These are phyloP conservation scores for Uronychia binucleata DNA, from an alignment of 73 alveolate species.

Conservation along the genomic window DNA sequence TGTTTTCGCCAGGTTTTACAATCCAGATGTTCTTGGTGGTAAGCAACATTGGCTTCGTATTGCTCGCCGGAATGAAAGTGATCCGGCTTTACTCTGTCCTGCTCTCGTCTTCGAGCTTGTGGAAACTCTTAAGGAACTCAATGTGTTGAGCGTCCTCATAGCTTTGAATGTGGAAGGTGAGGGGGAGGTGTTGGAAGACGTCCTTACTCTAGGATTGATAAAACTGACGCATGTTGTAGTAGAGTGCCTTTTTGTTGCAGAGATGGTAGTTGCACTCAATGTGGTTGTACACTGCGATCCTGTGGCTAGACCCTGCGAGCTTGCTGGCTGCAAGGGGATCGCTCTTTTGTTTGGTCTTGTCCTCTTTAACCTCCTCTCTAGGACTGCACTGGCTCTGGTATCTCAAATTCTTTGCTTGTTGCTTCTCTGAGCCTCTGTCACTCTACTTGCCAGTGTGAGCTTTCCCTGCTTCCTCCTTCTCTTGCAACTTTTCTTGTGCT, in stretches of 20 bases:
- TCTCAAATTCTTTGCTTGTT: no score
- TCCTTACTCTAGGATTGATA: slow-evolving; percentile 12
- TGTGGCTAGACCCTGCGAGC: neutral
- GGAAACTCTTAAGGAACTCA: slow-evolving; percentile 8
- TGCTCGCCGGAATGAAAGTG: neutral
- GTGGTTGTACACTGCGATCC: slow-evolving; percentile 15
- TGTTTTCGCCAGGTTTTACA: slow-evolving; percentile 55
- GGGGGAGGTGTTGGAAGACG: slow-evolving; percentile 24
- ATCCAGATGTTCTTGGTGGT: slow-evolving; percentile 30
- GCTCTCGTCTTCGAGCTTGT: slow-evolving; percentile 2
- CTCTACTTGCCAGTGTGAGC: neutral
- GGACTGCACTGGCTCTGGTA: no score
- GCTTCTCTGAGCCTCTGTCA: neutral
- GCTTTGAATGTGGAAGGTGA: slow-evolving; percentile 25
- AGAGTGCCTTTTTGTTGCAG: slow-evolving; percentile 39
- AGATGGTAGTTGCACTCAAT: slow-evolving; percentile 32
- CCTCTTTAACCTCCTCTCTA: no score
- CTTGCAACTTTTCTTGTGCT: neutral
- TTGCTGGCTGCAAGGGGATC: no score
- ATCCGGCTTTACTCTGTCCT: neutral
- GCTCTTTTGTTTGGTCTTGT: no score
- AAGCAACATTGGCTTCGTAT: neutral
- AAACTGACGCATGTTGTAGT: slow-evolving; percentile 9
- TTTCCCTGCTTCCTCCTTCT: neutral
- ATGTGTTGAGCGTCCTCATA: slow-evolving; percentile 7